phyloP scores from a whole-genome alignment of 2,329 filamentous ascomycete genomes.

The Stachybotrys echinatus region DNA sequence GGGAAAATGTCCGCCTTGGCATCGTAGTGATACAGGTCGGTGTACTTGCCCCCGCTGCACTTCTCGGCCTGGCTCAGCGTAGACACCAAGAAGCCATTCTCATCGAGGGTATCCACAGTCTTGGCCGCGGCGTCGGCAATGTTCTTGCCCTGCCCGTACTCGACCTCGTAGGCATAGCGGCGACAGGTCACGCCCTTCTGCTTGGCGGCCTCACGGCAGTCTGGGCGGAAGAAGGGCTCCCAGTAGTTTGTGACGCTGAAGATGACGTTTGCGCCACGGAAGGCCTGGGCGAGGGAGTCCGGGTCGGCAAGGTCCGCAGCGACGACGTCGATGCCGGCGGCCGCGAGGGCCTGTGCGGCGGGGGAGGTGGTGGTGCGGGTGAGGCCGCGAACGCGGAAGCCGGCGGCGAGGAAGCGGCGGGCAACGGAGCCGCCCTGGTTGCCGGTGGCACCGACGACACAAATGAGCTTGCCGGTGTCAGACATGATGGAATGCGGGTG shows the following conservation, averaged over 20 bases:
- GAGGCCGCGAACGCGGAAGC: conserved; percentile 40
- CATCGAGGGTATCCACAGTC: conserved; percentile 31
- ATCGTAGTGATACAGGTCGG: conserved; percentile 46
- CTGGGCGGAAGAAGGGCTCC: conserved; percentile 41
- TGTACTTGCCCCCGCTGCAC: conserved; percentile 38
- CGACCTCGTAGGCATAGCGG: conserved; percentile 40
- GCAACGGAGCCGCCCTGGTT: conserved; percentile 50
- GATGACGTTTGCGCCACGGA: conserved; percentile 41
- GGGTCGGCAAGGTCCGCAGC: conserved; percentile 37
- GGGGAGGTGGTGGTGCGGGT: conserved; percentile 38
- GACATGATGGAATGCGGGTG: neutral
- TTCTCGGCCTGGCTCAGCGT: conserved; percentile 43
- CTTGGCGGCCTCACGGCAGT: conserved; percentile 31
- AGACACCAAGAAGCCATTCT: conserved; percentile 45
- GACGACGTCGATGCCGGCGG: conserved; percentile 37
- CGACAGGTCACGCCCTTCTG: conserved; percentile 34
- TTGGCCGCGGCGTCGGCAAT: conserved; percentile 47
- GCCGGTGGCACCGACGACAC: conserved; percentile 42
- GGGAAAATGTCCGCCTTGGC: neutral
- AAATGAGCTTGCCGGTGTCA: conserved; percentile 29
- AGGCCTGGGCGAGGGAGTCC: conserved; percentile 30
- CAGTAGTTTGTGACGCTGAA: conserved; percentile 54
- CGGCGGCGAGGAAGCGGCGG: conserved; percentile 35
- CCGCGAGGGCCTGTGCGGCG: conserved; percentile 32
- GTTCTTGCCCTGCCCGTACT: conserved; percentile 47